Evolutionary conservation across 139 green algal species (phyloP), one percentile per base, ranked within the genome.

Genomic region (Chloropicon primus): DNA sequence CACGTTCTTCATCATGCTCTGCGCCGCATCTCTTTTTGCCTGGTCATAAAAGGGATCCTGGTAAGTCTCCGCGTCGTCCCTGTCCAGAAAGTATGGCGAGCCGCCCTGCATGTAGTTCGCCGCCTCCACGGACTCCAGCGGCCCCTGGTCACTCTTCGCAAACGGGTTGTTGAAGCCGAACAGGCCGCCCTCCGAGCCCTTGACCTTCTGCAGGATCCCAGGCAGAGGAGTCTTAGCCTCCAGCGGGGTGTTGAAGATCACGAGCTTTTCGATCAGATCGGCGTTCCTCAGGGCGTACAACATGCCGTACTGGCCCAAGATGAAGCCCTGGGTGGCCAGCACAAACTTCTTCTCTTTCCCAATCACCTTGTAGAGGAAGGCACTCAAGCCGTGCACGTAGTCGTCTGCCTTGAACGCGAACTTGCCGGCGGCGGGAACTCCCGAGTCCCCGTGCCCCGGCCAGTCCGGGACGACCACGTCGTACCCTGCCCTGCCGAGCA

Each of bases 191-290:
- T 62, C 41, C 41, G 41, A 62, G 5, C 41, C 83, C 84, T 93
- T 94, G 85, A 91, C 93, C 0, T 82, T 84, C 24, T 89, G 87
- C 71, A 94, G 85, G 84, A 93, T 89, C 2, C 89, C 89, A 3
- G 90, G 72, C 27, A 94, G 85, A 77, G 90, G 87, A 77, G 83
- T 82, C 85, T 80, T 88, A 0, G 80, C 53, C 1, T 80, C 73
- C 21, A 94, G 75, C 0, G 90, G 90, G 0, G 88, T 93, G 82
- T 94, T 94, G 24, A 94, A 82, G 25, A 93, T 85, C 24, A 93
- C 75, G 28, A 94, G 74, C 22, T 89, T 86, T 0, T 80, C 81
- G 0, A 94, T 41, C 27, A 76, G 71, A 0, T 86, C 84, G 21
- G 83, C 75, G 74, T 93, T 76, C 26, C 87, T 53, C 22, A 84